Conservation (phyloP, 768 basidiomycete species). For the Gautieria morchelliformis region DNA sequence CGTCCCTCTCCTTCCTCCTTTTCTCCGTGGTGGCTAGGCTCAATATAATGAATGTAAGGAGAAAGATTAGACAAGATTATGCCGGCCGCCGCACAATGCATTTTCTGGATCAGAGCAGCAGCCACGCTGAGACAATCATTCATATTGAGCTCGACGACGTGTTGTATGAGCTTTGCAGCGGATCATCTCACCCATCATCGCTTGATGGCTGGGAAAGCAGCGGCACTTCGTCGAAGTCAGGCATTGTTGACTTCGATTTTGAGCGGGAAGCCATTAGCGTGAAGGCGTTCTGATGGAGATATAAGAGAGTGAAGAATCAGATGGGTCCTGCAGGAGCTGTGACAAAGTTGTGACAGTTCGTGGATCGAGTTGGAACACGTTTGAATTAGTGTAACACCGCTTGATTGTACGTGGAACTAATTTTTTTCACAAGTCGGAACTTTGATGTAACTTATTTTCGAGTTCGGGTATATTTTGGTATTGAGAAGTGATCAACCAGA, state of each 20-base stretch:
- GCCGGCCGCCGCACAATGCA: slow-evolving; percentile 1
- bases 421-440: too few species aligned
- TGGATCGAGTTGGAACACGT: background rate
- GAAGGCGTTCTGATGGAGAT: background rate
- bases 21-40: background rate
- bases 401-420: too few species aligned
- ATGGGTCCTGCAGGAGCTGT: background rate
- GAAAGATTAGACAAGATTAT: too few species aligned
- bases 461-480: too few species aligned
- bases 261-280: background rate
- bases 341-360: background rate
- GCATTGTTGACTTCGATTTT: background rate
- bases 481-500: too few species aligned
- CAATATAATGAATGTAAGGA: background rate
- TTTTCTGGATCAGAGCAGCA: slow-evolving; percentile 1
- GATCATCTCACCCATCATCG: background rate
- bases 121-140: background rate
- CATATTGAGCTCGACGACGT: background rate
- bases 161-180: background rate
- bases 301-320: background rate
- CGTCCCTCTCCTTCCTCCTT: slow-evolving; percentile 1
- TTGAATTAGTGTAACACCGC: too few species aligned
- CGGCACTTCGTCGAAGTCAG: background rate
- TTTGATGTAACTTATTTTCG: too few species aligned
- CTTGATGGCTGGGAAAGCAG: background rate